phyloP scores from a whole-genome alignment of 495 filamentous ascomycete species.

The Penicillium egyptiacum region DNA sequence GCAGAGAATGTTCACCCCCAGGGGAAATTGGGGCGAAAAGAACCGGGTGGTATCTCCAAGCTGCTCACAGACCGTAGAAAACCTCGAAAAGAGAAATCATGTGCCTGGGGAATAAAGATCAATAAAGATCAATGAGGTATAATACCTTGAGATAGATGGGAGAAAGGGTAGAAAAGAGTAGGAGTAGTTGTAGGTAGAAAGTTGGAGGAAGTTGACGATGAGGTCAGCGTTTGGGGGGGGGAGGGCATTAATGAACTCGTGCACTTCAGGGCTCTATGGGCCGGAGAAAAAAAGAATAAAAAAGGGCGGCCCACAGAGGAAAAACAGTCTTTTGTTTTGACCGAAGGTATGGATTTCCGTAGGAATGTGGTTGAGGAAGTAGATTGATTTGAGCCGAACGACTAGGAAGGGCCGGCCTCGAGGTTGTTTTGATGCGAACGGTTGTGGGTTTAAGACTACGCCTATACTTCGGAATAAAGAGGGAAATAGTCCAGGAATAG shows the following conservation, averaged over 20 bases:
- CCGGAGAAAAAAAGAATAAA: conserved; percentile 13
- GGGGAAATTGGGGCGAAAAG: conserved; percentile 7
- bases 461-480: not conserved
- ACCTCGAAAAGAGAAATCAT: conserved; percentile 6
- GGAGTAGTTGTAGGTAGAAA: conserved; percentile 22
- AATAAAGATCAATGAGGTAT: conserved; percentile 10
- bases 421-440: conserved; percentile 14
- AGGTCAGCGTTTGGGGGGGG: conserved; percentile 31
- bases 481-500: not conserved
- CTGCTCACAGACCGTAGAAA: conserved; percentile 3
- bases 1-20: conserved; percentile 11
- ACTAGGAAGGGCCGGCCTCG: not conserved
- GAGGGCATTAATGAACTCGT: conserved; percentile 12
- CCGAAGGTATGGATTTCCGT: conserved; percentile 11
- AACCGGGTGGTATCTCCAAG: not conserved
- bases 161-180: conserved; percentile 27
- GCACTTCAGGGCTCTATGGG: conserved; percentile 3
- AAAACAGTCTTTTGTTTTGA: conserved; percentile 35
- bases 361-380: conserved; percentile 26
- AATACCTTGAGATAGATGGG: conserved; percentile 17
- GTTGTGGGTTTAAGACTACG: not conserved
- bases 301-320: conserved; percentile 5
- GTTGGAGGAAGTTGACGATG: conserved; percentile 23
- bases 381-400: conserved; percentile 9
- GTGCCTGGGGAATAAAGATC: conserved; percentile 1